Evolutionary conservation across 371 early-diverging fungal genomes (phyloP), one percentile per base, ranked within the genome.

Genomic region (Mucor velutinosus): DNA sequence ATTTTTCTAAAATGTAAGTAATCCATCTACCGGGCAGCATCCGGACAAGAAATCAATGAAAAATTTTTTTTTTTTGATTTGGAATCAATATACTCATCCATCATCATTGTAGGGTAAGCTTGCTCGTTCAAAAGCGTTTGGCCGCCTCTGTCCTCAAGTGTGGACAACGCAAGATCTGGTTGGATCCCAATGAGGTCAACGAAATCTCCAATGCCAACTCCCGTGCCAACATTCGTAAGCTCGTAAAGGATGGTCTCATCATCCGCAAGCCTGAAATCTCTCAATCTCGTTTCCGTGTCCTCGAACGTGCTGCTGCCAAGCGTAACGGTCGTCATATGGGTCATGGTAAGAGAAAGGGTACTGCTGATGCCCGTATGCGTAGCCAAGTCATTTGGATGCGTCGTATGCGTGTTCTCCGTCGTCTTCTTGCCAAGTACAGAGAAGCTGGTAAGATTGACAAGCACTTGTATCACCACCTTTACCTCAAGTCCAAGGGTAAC

Each of bases 401-500:
- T 68, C 94, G 98, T 80, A 96, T 97, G 92, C 93, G 99, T 84
- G 99, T 97, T 67, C 91, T 99, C 78, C 95, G 99, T 82, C 94
- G 94, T 71, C 89, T 97, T 55, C 91, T 99, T 69, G 92, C 96
- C 90, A 97, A 97, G 89, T 97, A 99, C 95, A 90, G 99, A 70
- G 98, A 95, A 80, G 85, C 93, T 71, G 96, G 95, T 77, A 97
- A 99, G 91, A 98, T 99, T 81, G 96, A 99, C 91, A 90, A 93
- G 85, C 98, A 98, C 91, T 87, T 99, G 74, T 98, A 99, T 93
- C 97, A 96, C 88, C 85, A 83, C 74, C 91, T 99, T 62, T 99
- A 99, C 93, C 83, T 97, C 78, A 99, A 99, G 92, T 87, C 97
- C 75, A 99, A 99, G 96, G 99, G 99, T 94, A 99, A 99, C 90